Conservation (phyloP, 2,329 filamentous ascomycete genomes). For the Lomentospora prolificans region DNA sequence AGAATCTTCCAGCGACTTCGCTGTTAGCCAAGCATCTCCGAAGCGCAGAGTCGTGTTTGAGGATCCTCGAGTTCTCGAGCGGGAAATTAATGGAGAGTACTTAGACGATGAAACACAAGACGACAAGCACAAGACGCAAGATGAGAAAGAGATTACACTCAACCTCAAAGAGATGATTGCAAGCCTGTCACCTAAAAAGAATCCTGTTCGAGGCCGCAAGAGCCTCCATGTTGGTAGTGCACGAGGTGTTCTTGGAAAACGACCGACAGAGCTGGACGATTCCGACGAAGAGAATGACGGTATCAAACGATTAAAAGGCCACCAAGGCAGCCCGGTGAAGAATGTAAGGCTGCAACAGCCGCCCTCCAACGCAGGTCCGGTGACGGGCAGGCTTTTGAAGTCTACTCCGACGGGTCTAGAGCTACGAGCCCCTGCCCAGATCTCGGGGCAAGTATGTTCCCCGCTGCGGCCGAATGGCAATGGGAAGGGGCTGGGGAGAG, state of each 20-base stretch:
- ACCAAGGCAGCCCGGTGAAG: conserved; percentile 67
- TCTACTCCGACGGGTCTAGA: conserved; percentile 38
- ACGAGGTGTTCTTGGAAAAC: conserved; percentile 62
- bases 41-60: conserved; percentile 48
- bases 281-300: conserved; percentile 49
- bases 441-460: neutral
- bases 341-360: conserved; percentile 61
- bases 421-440: no score
- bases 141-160: conserved; percentile 43
- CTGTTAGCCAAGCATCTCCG: conserved; percentile 33
- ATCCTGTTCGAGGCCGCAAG: conserved; percentile 55
- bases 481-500: conserved; percentile 41
- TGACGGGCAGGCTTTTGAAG: conserved; percentile 47
- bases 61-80: conserved; percentile 52
- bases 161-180: conserved; percentile 70
- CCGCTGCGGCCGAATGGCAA: conserved; percentile 43
- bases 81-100: conserved; percentile 53
- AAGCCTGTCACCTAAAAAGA: conserved; percentile 68
- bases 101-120: conserved; percentile 50
- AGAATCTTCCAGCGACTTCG: conserved; percentile 53
- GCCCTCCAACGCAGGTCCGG: conserved; percentile 56
- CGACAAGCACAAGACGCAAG: conserved; percentile 38
- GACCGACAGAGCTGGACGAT: conserved; percentile 60
- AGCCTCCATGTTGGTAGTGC: conserved; percentile 69
- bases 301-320: conserved; percentile 61